Evolutionary conservation across 2,329 filamentous ascomycete species (phyloP), one percentile per base, ranked within the genome.

Genomic region (Canariomyces notabilis): DNA sequence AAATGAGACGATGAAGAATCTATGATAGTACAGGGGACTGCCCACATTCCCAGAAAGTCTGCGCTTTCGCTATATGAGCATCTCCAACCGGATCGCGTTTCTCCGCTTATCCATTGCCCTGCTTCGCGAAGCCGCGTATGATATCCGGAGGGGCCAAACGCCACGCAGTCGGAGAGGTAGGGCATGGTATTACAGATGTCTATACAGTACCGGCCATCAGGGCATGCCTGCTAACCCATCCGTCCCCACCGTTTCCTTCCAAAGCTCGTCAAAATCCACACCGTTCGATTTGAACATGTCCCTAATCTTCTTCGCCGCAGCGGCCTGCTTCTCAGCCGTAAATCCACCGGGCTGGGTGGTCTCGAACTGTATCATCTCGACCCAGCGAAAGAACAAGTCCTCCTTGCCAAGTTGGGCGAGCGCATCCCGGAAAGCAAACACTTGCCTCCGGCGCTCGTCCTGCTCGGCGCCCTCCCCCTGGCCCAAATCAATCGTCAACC

Each of bases 301-400:
- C 58, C 84, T 80, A 40, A 90, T 87, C 66, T 89, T 83, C 53
- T 79, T 70, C 48, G 88, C 87, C 1, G 86, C 83, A 35, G 73
- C 77, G 46, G 79, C 72, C 66, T 95, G 89, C 59, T 81, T 77
- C 61, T 89, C 85, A 0, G 75, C 70, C 1, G 83, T 86, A 61
- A 95, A 94, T 0, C 87, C 87, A 15, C 84, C 87, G 0, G 89
- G 86, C 55, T 79, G 77, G 29, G 82, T 84, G 34, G 87, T 84
- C 67, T 95, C 89, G 59, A 82, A 94, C 67, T 96, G 89, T 40
- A 96, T 82, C 61, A 94, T 77, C 70, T 96, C 90, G 39, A 95
- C 87, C 89, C 89, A 95, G 45, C 85, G 80, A 69, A 87, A 95
- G 69, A 96, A 96, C 43, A 96, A 65, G 53, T 85, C 82, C 64